Evolutionary conservation across 2,329 filamentous ascomycete species (phyloP), one percentile per base, ranked within the genome.

Genomic region (Xylariaceae sp.): DNA sequence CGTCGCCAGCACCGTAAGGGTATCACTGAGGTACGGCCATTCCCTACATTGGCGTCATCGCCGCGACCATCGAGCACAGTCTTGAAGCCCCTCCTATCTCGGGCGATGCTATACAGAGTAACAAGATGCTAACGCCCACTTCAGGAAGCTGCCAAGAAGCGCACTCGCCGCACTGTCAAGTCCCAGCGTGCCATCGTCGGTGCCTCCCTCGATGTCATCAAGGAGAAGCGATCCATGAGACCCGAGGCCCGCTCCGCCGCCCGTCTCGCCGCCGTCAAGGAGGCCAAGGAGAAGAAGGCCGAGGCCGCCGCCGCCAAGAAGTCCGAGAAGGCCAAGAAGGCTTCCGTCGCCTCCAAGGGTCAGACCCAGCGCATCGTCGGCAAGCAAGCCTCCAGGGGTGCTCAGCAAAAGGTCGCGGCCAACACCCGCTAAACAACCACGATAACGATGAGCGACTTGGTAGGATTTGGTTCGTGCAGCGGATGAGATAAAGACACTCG

Each of bases 111-210:
- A 5, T 18, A n/a, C 22, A n/a, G 42, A n/a, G 14, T 14, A 3
- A 11, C 33, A 46, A 13, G 18, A 12, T 5, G 14, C 75, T 80
- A 65, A 80, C 72, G 66, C 64, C 60, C 61, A 50, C 54, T 71
- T 83, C 76, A 99, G 94, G 94, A 99, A 86, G 88, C 96, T 73
- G 91, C 93, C 83, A 99, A 99, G 89, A 97, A 97, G 88, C 92
- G 94, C 74, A 91, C 91, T 66, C 94, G 94, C 83, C 90, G 91
- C 74, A 90, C 90, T 72, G 90, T 99, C 81, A 99, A 99, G 89
- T 78, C 89, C 77, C 94, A 99, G 86, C 92, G 94, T 83, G 93
- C 88, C 74, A 96, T 99, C 77, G 94, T 99, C 69, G 94, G 94
- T 85, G 94, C 94, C 67, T 97, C 94, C 62, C 92, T 99, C 77